phyloP scores from a whole-genome alignment of 176 grass and related monocot species.

The Eragrostis curvula region DNA sequence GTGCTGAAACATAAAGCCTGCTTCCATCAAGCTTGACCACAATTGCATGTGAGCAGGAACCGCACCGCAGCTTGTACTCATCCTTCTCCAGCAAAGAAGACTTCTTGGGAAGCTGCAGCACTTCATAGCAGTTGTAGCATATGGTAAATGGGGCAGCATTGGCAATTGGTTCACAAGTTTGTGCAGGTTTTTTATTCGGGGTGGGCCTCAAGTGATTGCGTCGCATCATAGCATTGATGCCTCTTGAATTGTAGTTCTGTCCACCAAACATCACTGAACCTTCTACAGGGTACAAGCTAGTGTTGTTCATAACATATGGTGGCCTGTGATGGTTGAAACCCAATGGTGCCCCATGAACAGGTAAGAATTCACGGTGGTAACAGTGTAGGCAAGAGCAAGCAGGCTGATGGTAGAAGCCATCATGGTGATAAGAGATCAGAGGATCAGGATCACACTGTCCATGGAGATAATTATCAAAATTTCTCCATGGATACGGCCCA shows the following conservation, averaged over 20 bases:
- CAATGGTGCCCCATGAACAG: constrained; percentile 57
- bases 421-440: constrained; percentile 86
- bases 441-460: constrained; percentile 77
- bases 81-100: constrained; percentile 52
- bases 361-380: constrained; percentile 62
- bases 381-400: constrained; percentile 87
- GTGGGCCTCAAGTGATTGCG: constrained; percentile 50
- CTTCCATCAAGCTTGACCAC: constrained; percentile 73
- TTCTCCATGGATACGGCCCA: constrained; percentile 57
- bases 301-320: constrained; percentile 52
- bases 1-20: constrained; percentile 71
- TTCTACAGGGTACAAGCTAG: constrained; percentile 41
- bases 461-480: constrained; percentile 64
- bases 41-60: constrained; percentile 78
- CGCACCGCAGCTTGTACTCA: constrained; percentile 75
- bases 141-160: constrained; percentile 84
- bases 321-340: constrained; percentile 57
- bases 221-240: constrained; percentile 43
- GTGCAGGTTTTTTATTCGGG: constrained; percentile 55
- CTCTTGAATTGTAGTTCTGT: constrained; percentile 54
- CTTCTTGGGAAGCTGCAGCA: constrained; percentile 78
- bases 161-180: constrained; percentile 71
- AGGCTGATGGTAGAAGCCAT: constrained; percentile 91
- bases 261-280: constrained; percentile 42
- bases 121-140: constrained; percentile 95